A percentile compares a stretch with the other conserved stretches of the same genome.
These are phyloP conservation scores for Boletus pseudo-olivaceus DNA, from an alignment of 768 basidiomycete species.

Conservation along the genomic window DNA sequence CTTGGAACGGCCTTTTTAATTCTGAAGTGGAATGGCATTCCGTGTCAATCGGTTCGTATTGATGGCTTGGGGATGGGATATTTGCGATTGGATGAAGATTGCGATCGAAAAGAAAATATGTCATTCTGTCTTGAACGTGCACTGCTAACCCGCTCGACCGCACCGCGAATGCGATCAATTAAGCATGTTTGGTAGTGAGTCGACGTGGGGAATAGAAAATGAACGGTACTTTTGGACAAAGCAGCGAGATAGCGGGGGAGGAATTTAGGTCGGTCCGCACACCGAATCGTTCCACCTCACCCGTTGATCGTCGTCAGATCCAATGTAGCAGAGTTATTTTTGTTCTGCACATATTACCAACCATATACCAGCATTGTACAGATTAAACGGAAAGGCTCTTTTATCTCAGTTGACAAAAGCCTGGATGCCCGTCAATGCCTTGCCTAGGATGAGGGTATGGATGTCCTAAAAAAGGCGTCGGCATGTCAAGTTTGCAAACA, in stretches of 20 bases:
- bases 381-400: not conserved
- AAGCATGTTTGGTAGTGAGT: not conserved
- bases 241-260: no score
- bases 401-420: slow-evolving; percentile 68
- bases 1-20: not conserved
- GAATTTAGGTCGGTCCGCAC: not conserved
- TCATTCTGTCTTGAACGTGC: not conserved
- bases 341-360: not conserved
- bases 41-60: not conserved
- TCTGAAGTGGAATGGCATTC: not conserved
- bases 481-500: not conserved
- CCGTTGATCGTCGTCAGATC: not conserved
- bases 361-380: not conserved
- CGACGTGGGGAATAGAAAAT: not conserved
- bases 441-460: slow-evolving; percentile 89
- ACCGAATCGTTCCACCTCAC: not conserved
- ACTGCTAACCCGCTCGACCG: not conserved
- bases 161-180: not conserved
- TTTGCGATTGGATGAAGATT: no score
- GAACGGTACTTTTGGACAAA: not conserved
- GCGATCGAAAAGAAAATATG: not conserved
- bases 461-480: slow-evolving; percentile 57
- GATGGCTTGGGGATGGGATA: not conserved
- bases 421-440: slow-evolving; percentile 83
- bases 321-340: not conserved